Evolutionary conservation across 2,329 filamentous ascomycete genomes (phyloP).

Genomic region (Penicillium sp.): DNA sequence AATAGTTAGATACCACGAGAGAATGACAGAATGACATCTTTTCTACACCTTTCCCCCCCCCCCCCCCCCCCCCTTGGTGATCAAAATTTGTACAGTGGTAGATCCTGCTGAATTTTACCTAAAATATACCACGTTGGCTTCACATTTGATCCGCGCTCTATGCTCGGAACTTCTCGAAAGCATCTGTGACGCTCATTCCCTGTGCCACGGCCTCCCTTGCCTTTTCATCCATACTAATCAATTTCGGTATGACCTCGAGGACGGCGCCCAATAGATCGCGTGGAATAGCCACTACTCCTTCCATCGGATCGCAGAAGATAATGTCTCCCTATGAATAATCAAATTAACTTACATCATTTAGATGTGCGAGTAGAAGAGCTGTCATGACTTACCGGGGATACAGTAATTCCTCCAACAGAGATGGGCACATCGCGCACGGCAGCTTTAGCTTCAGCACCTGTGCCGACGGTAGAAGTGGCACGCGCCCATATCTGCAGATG

Average conservation of each 20-base stretch:
- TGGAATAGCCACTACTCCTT: conserved; percentile 70
- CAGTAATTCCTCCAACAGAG: conserved; percentile 40
- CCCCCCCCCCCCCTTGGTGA: too few relatives aligned
- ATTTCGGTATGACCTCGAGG: conserved; percentile 58
- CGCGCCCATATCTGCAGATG: conserved; percentile 44
- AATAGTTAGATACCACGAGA: conserved; percentile 6
- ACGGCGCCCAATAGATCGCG: conserved; percentile 59
- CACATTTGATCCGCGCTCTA: not conserved
- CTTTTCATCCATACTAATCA: conserved; percentile 56
- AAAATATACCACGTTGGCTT: not conserved
- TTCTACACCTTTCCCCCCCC: conserved; percentile 1
- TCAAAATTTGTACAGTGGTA: not conserved
- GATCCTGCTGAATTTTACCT: too few relatives aligned
- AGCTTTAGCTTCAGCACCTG: conserved; percentile 45
- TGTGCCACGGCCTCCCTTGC: conserved; percentile 65
- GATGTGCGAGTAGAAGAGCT: not conserved
- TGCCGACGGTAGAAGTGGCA: conserved; percentile 46
- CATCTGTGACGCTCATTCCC: conserved; percentile 64
- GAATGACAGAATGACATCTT: conserved; percentile 1
- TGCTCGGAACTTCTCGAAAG: conserved; percentile 58
- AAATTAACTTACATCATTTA: not conserved
- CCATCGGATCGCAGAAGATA: conserved; percentile 67
- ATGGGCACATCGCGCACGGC: conserved; percentile 43
- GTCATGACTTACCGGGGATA: conserved; percentile 38
- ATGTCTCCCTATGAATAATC: conserved; percentile 57